Conservation (phyloP, 1,139 yeast genomes). For the Cylindricascospora bacillispora region DNA sequence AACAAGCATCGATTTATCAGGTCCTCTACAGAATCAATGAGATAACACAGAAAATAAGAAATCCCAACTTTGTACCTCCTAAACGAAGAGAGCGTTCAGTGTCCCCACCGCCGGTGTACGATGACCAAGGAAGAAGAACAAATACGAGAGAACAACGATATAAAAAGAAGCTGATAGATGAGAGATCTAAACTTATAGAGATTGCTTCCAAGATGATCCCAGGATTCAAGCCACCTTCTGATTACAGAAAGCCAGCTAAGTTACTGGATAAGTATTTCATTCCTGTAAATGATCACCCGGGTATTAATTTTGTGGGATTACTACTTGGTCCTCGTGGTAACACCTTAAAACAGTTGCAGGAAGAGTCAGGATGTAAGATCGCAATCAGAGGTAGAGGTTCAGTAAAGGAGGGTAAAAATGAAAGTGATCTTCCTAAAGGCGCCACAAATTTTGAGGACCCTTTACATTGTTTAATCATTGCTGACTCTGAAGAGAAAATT, state of each 20-base stretch:
- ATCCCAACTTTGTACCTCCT: slow-evolving; percentile 31
- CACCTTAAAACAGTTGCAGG: slow-evolving; percentile 69
- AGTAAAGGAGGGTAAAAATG: slow-evolving; percentile 76
- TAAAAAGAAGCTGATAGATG: slow-evolving; percentile 53
- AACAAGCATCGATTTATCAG: slow-evolving; percentile 77
- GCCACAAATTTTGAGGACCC: slow-evolving; percentile 57
- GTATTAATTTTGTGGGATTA: slow-evolving; percentile 83
- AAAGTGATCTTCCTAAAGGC: slow-evolving; percentile 34
- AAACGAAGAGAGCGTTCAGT: slow-evolving; percentile 42
- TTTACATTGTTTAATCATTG: slow-evolving; percentile 76
- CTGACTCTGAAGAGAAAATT: slow-evolving; percentile 70
- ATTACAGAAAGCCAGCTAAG: slow-evolving; percentile 59
- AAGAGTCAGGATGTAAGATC: slow-evolving; percentile 71
- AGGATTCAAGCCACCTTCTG: slow-evolving; percentile 69
- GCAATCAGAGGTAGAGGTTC: slow-evolving; percentile 92
- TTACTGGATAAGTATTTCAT: slow-evolving; percentile 73
- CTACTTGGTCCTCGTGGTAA: slow-evolving; percentile 93
- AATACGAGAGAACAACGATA: slow-evolving; percentile 72
- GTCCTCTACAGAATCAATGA: slow-evolving; percentile 68
- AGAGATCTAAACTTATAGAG: slow-evolving; percentile 67
- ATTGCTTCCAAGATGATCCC: slow-evolving; percentile 61
- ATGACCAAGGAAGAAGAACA: slow-evolving; percentile 63
- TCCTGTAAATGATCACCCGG: slow-evolving; percentile 82
- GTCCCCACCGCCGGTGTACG: slow-evolving; percentile 91
- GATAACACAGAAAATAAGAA: slow-evolving; percentile 46